Conservation (phyloP, 306 rosid species). For the Medicago ruthenica region DNA sequence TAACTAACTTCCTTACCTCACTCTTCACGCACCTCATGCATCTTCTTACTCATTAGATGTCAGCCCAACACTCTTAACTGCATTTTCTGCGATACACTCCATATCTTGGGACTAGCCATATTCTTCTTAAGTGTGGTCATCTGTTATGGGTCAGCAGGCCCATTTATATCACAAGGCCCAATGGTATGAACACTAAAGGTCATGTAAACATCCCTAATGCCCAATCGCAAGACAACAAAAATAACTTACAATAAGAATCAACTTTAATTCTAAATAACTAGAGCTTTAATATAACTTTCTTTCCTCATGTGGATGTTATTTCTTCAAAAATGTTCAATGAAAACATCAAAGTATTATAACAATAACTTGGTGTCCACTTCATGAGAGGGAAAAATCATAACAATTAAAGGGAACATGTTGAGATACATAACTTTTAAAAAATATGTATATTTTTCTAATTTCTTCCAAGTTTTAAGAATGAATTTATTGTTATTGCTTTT, state of each 20-base stretch:
- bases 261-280: slow-evolving; percentile 5
- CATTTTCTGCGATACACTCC: not conserved
- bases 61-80: not conserved
- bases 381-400: not conserved
- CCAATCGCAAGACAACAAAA: slow-evolving; percentile 7
- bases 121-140: not conserved
- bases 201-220: not conserved
- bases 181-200: not conserved
- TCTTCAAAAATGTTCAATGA: slow-evolving; percentile 16
- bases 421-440: too few relatives aligned
- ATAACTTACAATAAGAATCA: not conserved
- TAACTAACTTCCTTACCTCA: not conserved
- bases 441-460: too few relatives aligned
- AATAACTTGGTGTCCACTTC: not conserved
- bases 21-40: not conserved
- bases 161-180: not conserved
- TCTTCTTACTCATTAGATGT: not conserved
- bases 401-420: too few relatives aligned
- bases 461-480: too few relatives aligned
- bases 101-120: not conserved
- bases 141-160: not conserved
- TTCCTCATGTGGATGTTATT: not conserved
- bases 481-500: too few relatives aligned
- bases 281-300: slow-evolving; percentile 11
- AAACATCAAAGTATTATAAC: slow-evolving; percentile 20